phyloP scores from a whole-genome alignment of 257 asterid genomes.

The Primulina eburnea region DNA sequence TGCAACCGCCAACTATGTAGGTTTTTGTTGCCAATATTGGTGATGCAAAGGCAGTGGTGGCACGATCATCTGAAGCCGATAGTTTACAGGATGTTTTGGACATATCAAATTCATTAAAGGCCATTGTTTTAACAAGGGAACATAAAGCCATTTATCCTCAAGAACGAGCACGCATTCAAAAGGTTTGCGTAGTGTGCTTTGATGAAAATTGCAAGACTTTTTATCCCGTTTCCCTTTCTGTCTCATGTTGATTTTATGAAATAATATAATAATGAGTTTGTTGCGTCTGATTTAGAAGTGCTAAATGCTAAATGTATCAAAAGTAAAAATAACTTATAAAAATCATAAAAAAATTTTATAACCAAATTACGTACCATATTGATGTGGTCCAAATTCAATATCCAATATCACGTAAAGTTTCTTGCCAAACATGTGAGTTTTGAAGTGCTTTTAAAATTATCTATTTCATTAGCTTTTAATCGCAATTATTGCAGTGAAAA shows the following conservation, averaged over 20 bases:
- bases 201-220: constrained; percentile 8
- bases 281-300: no score
- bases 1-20: constrained; percentile 30
- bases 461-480: not conserved
- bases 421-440: not conserved
- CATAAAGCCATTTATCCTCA: constrained; percentile 89
- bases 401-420: not conserved
- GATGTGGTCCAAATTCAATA: not conserved
- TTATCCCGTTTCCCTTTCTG: constrained; percentile 11
- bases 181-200: constrained; percentile 40
- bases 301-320: not conserved
- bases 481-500: not conserved
- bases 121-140: constrained; percentile 85
- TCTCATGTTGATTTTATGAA: constrained; percentile 2
- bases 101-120: constrained; percentile 45
- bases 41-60: constrained; percentile 86
- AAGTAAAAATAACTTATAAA: not conserved
- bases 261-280: no score
- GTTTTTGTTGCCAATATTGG: constrained; percentile 93
- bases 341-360: no score
- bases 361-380: not conserved
- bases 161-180: constrained; percentile 88
- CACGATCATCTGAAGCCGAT: constrained; percentile 59
- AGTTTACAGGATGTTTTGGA: constrained; percentile 34
- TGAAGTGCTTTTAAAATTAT: not conserved